phyloP scores from a whole-genome alignment of 176 grass and related monocot species.

The Oryza glumipatula region DNA sequence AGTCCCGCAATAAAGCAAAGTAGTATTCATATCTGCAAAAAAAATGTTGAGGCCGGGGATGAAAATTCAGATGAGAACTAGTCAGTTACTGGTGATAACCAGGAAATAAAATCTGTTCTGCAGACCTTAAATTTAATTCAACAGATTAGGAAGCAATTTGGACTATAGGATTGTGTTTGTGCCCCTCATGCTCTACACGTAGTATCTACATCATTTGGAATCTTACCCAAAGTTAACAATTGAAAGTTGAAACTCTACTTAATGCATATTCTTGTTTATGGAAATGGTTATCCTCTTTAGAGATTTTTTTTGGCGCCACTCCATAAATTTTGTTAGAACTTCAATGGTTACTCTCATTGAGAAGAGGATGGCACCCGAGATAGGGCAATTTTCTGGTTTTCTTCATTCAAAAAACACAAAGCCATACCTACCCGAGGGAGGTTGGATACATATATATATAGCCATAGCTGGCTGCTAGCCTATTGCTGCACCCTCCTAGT shows the following conservation, averaged over 20 bases:
- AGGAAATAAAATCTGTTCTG: background rate
- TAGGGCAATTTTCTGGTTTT: too few species aligned
- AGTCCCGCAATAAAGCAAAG: conserved; percentile 87
- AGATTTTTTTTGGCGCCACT: conserved; percentile 10
- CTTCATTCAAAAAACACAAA: too few species aligned
- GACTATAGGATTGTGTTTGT: background rate
- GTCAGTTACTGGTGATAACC: too few species aligned
- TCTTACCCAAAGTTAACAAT: background rate
- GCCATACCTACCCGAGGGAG: too few species aligned
- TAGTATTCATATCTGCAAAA: conserved; percentile 90
- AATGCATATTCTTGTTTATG: background rate
- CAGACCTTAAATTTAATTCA: background rate
- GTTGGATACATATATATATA: too few species aligned
- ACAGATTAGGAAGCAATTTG: background rate
- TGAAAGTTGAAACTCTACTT: background rate
- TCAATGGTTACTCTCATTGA: too few species aligned
- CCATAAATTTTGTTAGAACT: background rate
- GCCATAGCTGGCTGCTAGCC: too few species aligned
- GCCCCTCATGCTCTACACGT: background rate
- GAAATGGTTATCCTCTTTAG: background rate
- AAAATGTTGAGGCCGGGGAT: background rate
- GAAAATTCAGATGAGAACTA: too few species aligned
- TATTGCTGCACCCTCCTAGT: too few species aligned
- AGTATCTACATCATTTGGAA: background rate
- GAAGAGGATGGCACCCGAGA: too few species aligned